Conservation (phyloP, 371 early-diverging fungal species). For the Gilbertella persicaria region DNA sequence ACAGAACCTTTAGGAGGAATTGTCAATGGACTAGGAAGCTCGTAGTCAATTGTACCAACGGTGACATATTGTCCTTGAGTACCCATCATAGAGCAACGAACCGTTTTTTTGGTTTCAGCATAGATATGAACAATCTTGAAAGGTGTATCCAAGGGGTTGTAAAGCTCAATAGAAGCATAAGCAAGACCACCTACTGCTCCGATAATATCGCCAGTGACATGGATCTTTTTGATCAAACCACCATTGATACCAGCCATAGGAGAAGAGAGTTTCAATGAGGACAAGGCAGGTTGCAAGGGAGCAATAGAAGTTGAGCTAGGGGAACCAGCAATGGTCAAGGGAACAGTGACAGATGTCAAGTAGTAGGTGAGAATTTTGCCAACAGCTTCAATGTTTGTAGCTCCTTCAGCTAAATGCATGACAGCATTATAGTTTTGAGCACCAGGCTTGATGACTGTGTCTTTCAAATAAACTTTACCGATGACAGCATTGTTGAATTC, state of each 20-base stretch:
- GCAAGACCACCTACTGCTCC: slow-evolving; percentile 8
- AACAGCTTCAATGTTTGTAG: slow-evolving; percentile 24
- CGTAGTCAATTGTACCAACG: slow-evolving; percentile 25
- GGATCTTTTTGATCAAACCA: slow-evolving; percentile 33
- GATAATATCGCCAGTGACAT: slow-evolving; percentile 14
- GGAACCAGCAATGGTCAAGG: slow-evolving; percentile 46
- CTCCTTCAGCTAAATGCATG: slow-evolving; percentile 34
- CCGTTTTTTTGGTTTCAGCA: slow-evolving; percentile 15
- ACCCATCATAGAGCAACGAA: slow-evolving; percentile 1
- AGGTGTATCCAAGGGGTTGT: slow-evolving; percentile 49
- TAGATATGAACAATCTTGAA: slow-evolving; percentile 36
- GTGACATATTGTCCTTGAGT: slow-evolving; percentile 2
- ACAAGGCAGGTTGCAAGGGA: slow-evolving; percentile 47
- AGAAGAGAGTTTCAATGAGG: slow-evolving; percentile 45
- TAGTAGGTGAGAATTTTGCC: slow-evolving; percentile 34
- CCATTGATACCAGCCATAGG: slow-evolving; percentile 50
- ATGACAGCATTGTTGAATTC: slow-evolving; percentile 31
- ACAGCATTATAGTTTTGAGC: slow-evolving; percentile 39
- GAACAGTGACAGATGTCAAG: slow-evolving; percentile 41
- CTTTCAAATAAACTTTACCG: slow-evolving; percentile 38
- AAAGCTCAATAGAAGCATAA: slow-evolving; percentile 33
- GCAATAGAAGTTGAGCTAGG: slow-evolving; percentile 40
- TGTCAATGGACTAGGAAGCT: slow-evolving; percentile 13
- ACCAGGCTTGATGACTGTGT: slow-evolving; percentile 53
- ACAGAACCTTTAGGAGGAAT: slow-evolving; percentile 15